Base-by-base conservation (phyloP, 768 basidiomycete genomes). In the Candolleomyces eurysporus region DNA sequence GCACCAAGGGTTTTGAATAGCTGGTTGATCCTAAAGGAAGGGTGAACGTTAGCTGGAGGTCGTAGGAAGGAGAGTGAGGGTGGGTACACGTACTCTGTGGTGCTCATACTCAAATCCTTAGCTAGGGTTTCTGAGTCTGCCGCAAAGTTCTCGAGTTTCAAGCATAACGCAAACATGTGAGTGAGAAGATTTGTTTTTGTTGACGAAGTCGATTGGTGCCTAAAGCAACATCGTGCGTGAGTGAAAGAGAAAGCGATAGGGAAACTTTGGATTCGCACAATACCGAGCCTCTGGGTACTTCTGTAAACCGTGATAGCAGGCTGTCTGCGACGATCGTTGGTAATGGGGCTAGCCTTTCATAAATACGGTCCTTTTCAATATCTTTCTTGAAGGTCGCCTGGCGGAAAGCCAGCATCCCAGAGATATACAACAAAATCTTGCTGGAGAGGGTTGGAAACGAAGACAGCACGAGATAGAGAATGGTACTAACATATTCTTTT, bases 111-210 rank as follows among this genome's bases (percentile, higher is more conserved):
- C 7, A 98, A 73, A 73, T 97, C 96, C 7, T 80, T 76, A 2
- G 94, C 91, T 39, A 97, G 75, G 31, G 82, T 68, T 2, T 80
- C 76, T 0, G 87, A 80, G 64, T 97, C 88, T 0, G 88, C 83
- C 0, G 86, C 85, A 67, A 85, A 96, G 57, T 86, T 84, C 64
- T 97, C 94, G 7, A 94, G 71, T 52, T 83, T 85, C 31, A 97
- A 82, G 67, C 89, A 92, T 0, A 96, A 76, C 1, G 90, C 88
- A 62, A 96, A 89, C 69, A 95, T 82, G 67, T 93, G 84, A 1
- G 91, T 85, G 60, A 94, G 74, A 2, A 96, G 78, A 66, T 82
- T 85, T 3, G 88, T 88, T 69, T 90, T 84, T 39, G 82, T 89
- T 58, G 85, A 80, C 6, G 88, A 80, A 3, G 95, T 97, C 21